Percentiles rank a stretch among this genome's conserved stretches.
phyloP scores from a whole-genome alignment of 2,329 filamentous ascomycete genomes.

The Colletotrichum shisoi region DNA sequence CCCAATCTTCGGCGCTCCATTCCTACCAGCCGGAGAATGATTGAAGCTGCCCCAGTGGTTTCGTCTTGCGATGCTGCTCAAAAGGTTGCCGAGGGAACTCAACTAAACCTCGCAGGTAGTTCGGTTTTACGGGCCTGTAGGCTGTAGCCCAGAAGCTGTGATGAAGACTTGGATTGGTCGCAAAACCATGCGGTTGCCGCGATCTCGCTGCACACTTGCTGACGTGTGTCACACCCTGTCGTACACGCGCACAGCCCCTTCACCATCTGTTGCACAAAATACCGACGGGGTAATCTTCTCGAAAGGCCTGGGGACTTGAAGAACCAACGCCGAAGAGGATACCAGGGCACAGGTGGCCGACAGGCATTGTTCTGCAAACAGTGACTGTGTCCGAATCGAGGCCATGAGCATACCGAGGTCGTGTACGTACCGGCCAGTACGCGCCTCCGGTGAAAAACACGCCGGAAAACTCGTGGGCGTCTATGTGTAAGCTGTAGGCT shows the following conservation, averaged over 20 bases:
- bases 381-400: slow-evolving; percentile 1
- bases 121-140: slow-evolving; percentile 9
- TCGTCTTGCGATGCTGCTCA: slow-evolving; percentile 16
- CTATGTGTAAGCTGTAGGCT: neutral
- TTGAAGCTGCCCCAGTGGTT: slow-evolving; percentile 17
- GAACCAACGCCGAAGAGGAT: slow-evolving; percentile 6
- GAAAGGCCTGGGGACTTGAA: neutral
- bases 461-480: neutral
- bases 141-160: slow-evolving; percentile 23
- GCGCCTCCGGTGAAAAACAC: neutral
- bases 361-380: neutral
- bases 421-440: neutral
- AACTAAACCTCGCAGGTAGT: neutral
- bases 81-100: slow-evolving; percentile 1
- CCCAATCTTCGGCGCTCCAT: slow-evolving; percentile 26
- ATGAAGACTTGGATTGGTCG: slow-evolving; percentile 28
- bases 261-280: slow-evolving; percentile 24
- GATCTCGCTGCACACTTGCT: slow-evolving; percentile 36
- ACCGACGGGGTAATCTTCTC: slow-evolving; percentile 9
- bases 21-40: slow-evolving; percentile 14
- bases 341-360: neutral
- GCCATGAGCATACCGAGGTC: neutral
- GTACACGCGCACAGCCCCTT: slow-evolving; percentile 32
- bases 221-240: slow-evolving; percentile 34
- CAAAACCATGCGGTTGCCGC: slow-evolving; percentile 36